Evolutionary conservation across 345 rosid species (phyloP).

Genomic region (Citrus sp.): DNA sequence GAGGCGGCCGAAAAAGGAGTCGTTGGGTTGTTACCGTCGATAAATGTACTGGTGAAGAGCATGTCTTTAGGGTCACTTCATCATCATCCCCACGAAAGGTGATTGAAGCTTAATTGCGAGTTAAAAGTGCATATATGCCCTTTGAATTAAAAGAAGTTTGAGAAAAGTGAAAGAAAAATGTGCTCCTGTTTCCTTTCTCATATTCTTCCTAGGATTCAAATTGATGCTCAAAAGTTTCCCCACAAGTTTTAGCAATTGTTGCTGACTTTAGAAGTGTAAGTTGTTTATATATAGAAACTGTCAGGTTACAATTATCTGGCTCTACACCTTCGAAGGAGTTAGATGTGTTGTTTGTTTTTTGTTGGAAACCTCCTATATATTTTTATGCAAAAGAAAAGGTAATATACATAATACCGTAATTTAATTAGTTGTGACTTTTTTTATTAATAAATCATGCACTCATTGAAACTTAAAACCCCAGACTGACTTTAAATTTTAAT

Average conservation of each 20-base stretch:
- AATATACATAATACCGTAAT: too few relatives aligned
- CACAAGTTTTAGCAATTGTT: not conserved
- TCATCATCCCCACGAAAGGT: slow-evolving; percentile 4
- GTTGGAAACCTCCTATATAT: not conserved
- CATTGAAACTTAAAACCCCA: too few relatives aligned
- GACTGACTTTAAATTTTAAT: too few relatives aligned
- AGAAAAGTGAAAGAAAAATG: not conserved
- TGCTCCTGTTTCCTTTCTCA: not conserved
- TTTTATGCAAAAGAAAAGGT: too few relatives aligned
- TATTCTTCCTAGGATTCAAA: not conserved
- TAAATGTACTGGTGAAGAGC: slow-evolving; percentile 51
- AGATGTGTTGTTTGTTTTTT: not conserved
- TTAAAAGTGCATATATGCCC: not conserved
- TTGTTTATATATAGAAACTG: not conserved
- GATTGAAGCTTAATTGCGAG: slow-evolving; percentile 11
- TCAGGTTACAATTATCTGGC: not conserved
- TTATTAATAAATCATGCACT: too few relatives aligned
- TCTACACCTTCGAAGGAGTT: not conserved
- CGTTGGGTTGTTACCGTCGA: slow-evolving; percentile 50
- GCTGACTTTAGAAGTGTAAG: too few relatives aligned
- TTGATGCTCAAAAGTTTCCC: not conserved
- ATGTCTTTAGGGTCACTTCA: slow-evolving; percentile 40
- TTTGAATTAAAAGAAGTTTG: not conserved
- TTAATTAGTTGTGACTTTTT: too few relatives aligned
- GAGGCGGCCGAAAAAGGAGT: slow-evolving; percentile 22